Conservation (phyloP, 1,284 basidiomycete species). For the Leccinum cinnamomeum region DNA sequence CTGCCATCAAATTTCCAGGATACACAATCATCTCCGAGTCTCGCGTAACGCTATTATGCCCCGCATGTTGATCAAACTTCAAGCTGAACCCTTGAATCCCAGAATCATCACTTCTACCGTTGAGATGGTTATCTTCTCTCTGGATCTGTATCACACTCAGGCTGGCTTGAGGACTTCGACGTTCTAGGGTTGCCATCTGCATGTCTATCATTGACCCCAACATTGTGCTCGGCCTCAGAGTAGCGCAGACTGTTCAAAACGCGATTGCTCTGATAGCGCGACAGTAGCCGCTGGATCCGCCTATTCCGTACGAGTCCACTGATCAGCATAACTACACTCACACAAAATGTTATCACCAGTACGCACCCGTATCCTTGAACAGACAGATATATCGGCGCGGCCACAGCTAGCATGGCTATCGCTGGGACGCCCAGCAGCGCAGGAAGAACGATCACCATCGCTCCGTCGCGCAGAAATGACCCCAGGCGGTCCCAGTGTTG, state of each 20-base stretch:
- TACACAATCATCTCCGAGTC: background rate
- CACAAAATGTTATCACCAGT: background rate
- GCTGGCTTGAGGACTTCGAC: background rate
- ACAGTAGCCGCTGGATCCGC: background rate
- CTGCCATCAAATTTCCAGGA: background rate
- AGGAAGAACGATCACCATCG: slow-evolving; percentile 15
- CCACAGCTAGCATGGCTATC: slow-evolving; percentile 14
- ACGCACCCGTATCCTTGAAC: slow-evolving; percentile 18
- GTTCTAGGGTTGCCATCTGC: background rate
- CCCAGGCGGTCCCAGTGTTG: slow-evolving; percentile 20
- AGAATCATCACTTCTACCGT: background rate
- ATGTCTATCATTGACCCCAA: background rate
- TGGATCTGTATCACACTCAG: background rate
- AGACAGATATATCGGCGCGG: slow-evolving; percentile 17
- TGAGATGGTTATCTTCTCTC: background rate
- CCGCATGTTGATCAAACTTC: background rate
- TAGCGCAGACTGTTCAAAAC: slow-evolving; percentile 5
- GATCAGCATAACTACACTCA: slow-evolving; percentile 4
- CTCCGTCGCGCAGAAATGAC: slow-evolving; percentile 1
- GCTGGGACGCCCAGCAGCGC: slow-evolving; percentile 19
- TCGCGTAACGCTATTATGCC: background rate
- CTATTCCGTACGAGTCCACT: slow-evolving; percentile 5
- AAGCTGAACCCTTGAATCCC: background rate
- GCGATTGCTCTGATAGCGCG: slow-evolving; percentile 4
- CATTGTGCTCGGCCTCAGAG: background rate